Percentiles rank a stretch among this genome's conserved stretches.
phyloP scores from a whole-genome alignment of 108 stramenopile species.

The Skeletonema tropicum region DNA sequence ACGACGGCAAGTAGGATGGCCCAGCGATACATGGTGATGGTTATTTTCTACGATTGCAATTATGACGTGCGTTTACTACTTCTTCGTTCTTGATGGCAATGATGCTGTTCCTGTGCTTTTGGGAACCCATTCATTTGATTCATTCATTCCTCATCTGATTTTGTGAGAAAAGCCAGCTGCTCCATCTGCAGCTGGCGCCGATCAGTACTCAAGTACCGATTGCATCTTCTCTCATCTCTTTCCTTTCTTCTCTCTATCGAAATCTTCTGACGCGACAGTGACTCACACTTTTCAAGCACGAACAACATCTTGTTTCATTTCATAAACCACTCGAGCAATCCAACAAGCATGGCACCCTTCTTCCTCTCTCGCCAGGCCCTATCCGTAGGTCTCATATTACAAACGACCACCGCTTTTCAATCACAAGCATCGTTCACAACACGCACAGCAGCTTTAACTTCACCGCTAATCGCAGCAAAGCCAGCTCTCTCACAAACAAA shows the following conservation, averaged over 20 bases:
- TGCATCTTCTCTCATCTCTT: no score
- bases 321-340: not conserved
- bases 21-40: not conserved
- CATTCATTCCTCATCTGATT: no score
- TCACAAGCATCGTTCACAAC: not conserved
- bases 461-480: not conserved
- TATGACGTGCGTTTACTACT: no score
- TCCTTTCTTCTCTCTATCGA: no score
- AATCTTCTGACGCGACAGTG: no score
- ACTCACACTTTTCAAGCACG: no score
- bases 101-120: no score
- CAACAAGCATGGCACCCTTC: not conserved
- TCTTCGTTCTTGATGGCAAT: no score
- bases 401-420: slow-evolving; percentile 1
- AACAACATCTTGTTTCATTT: not conserved
- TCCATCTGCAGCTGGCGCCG: no score
- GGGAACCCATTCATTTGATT: no score
- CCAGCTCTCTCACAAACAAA: not conserved
- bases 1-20: slow-evolving; percentile 13
- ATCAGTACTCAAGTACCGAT: no score
- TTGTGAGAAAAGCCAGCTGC: no score
- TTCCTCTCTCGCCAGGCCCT: not conserved
- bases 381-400: slow-evolving; percentile 7
- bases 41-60: not conserved
- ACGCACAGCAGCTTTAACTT: slow-evolving; percentile 5